Evolutionary conservation across 1,284 basidiomycete species (phyloP).

Genomic region (Marasmius oreades): DNA sequence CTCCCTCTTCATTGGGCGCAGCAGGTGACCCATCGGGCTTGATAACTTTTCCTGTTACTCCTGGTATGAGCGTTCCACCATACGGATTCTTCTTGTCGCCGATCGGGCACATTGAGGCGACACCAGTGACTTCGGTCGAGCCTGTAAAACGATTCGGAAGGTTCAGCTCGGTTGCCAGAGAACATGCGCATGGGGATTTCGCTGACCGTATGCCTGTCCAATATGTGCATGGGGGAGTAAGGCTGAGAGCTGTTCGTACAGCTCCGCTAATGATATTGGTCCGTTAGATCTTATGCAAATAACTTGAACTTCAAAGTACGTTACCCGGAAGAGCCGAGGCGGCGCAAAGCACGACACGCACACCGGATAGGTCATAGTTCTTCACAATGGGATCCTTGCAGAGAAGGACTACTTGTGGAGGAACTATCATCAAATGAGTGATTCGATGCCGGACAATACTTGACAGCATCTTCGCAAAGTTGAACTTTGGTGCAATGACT

Average conservation of each 20-base stretch:
- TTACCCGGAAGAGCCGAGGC: not conserved
- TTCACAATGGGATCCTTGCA: constrained; percentile 9
- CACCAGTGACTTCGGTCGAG: constrained; percentile 33
- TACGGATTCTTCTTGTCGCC: constrained; percentile 28
- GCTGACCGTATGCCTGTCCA: constrained; percentile 50
- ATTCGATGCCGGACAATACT: constrained; percentile 53
- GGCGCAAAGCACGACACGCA: not conserved
- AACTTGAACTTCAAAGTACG: constrained; percentile 44
- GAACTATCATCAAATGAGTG: constrained; percentile 40
- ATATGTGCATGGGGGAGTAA: constrained; percentile 45
- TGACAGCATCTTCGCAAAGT: constrained; percentile 46
- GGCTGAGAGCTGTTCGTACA: constrained; percentile 41
- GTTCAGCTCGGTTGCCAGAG: not conserved
- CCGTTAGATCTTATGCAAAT: constrained; percentile 52
- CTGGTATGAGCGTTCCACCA: constrained; percentile 42
- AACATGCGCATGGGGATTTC: not conserved
- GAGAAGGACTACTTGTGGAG: constrained; percentile 15
- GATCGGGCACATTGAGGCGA: constrained; percentile 16
- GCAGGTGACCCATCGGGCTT: constrained; percentile 45
- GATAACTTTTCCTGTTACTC: constrained; percentile 26
- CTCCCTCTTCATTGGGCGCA: constrained; percentile 43
- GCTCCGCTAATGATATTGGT: constrained; percentile 59
- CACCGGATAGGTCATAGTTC: not conserved
- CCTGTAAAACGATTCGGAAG: constrained; percentile 18
- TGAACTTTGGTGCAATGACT: constrained; percentile 61